These are phyloP conservation scores for Teunomyces panamensis DNA, from an alignment of 805 yeast species.

Conservation along the genomic window DNA sequence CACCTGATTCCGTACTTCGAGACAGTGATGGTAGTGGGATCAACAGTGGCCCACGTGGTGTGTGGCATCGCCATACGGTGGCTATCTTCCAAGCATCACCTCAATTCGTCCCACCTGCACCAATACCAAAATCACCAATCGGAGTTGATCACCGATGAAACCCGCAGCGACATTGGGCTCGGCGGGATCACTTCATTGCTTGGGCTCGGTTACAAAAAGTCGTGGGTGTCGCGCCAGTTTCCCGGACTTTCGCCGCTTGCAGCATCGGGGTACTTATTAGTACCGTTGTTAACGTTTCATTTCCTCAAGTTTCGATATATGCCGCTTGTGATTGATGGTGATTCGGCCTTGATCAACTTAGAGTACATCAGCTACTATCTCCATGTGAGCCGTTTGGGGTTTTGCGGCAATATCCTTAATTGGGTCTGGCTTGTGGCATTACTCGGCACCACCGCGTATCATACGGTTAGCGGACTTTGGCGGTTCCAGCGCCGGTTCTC, in stretches of 20 bases:
- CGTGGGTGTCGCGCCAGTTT: constrained; percentile 36
- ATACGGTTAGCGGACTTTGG: constrained; percentile 51
- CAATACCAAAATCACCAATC: constrained; percentile 9
- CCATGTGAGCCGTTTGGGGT: constrained; percentile 11
- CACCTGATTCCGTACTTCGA: constrained; percentile 52
- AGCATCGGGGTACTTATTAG: constrained; percentile 56
- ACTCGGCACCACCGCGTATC: constrained; percentile 43
- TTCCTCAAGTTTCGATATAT: constrained; percentile 43
- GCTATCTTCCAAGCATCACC: constrained; percentile 18
- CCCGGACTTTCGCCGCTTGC: constrained; percentile 55
- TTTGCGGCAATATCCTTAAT: constrained; percentile 23
- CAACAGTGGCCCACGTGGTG: constrained; percentile 47
- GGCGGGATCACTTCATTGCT: constrained; percentile 58
- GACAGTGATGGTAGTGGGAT: constrained; percentile 43
- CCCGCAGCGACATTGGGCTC: constrained; percentile 52
- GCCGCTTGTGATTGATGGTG: constrained; percentile 62
- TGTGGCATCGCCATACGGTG: constrained; percentile 51
- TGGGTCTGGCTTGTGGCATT: constrained; percentile 31
- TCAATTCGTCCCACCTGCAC: constrained; percentile 5
- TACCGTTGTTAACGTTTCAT: constrained; percentile 47
- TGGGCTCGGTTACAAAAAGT: constrained; percentile 52
- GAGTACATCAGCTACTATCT: constrained; percentile 45
- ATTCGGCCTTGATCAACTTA: constrained; percentile 53
- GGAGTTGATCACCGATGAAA: constrained; percentile 27
- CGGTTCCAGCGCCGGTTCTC: constrained; percentile 43